Percentiles rank a stretch among this genome's conserved stretches.
Evolutionary conservation across 2,329 filamentous ascomycete genomes (phyloP).

Genomic region (Hymenoscyphus fraxineus): DNA sequence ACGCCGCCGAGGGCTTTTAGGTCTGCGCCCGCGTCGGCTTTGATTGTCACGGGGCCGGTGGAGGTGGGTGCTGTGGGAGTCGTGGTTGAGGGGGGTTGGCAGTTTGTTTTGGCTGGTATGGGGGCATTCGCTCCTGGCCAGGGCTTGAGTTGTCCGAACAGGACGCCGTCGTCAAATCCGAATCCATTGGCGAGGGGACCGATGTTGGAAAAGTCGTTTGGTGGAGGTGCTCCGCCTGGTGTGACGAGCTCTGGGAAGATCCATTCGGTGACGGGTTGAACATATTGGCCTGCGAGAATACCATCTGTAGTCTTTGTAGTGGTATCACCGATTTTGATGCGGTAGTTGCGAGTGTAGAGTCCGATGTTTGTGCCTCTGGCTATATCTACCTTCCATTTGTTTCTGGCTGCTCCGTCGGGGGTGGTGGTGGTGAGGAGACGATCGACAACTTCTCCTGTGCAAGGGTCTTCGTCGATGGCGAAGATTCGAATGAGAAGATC

Average conservation of each 20-base stretch:
- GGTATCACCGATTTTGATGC: constrained; percentile 36
- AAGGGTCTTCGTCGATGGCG: constrained; percentile 42
- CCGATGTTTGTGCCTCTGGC: constrained; percentile 26
- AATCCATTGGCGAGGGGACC: constrained; percentile 33
- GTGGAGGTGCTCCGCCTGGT: constrained; percentile 36
- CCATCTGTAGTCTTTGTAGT: constrained; percentile 37
- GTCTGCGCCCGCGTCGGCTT: not conserved
- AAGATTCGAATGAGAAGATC: constrained; percentile 35
- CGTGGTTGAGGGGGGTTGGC: not conserved
- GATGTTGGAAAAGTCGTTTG: constrained; percentile 37
- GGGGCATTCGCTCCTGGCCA: constrained; percentile 20
- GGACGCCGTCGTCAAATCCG: constrained; percentile 28
- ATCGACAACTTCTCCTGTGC: constrained; percentile 39
- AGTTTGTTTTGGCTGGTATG: not conserved
- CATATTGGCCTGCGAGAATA: constrained; percentile 41
- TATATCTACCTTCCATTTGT: constrained; percentile 40
- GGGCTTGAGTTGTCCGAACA: constrained; percentile 39
- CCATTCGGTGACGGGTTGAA: constrained; percentile 42
- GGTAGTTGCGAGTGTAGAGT: constrained; percentile 41
- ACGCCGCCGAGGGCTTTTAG: not conserved
- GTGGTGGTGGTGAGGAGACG: constrained; percentile 36
- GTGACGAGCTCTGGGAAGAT: constrained; percentile 41
- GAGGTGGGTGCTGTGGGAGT: not conserved
- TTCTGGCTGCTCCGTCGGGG: constrained; percentile 33
- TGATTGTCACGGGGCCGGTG: not conserved